Conservation (phyloP, 192 early-diverging fungal genomes). For the Diversispora epigaea region DNA sequence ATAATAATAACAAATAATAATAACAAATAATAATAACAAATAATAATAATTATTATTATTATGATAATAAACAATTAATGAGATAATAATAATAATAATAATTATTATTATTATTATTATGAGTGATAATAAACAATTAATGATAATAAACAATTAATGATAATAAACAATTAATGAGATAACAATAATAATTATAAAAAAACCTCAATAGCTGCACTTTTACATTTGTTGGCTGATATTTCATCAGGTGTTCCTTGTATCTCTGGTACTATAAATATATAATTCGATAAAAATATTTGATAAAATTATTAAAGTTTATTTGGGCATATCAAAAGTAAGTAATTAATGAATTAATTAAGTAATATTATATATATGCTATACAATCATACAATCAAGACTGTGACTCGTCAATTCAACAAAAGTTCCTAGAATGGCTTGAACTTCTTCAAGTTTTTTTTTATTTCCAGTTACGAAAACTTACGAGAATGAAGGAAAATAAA, state of each 20-base stretch:
- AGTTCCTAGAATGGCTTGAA: slow-evolving; percentile 73
- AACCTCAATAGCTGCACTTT: slow-evolving; percentile 65
- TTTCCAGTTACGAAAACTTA: slow-evolving; percentile 93
- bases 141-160: no score
- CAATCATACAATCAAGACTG: slow-evolving; percentile 61
- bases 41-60: not conserved
- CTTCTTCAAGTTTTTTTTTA: slow-evolving; percentile 91
- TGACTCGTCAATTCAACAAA: slow-evolving; percentile 65
- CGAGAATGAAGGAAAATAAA: not conserved
- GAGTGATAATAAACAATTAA: not conserved
- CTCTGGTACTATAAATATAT: slow-evolving; percentile 71
- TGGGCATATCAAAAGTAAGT: no score
- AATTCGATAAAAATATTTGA: not conserved
- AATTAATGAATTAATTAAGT: not conserved
- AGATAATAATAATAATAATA: no score
- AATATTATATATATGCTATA: not conserved
- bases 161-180: not conserved
- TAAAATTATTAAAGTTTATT: not conserved
- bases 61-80: not conserved
- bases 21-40: no score
- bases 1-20: no score
- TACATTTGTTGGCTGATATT: slow-evolving; percentile 80
- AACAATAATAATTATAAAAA: not conserved
- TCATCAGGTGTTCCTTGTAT: slow-evolving; percentile 82
- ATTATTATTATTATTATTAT: not conserved